Evolutionary conservation across 169 alveolate species (phyloP).

Genomic region (Toxoplasma gondii): DNA sequence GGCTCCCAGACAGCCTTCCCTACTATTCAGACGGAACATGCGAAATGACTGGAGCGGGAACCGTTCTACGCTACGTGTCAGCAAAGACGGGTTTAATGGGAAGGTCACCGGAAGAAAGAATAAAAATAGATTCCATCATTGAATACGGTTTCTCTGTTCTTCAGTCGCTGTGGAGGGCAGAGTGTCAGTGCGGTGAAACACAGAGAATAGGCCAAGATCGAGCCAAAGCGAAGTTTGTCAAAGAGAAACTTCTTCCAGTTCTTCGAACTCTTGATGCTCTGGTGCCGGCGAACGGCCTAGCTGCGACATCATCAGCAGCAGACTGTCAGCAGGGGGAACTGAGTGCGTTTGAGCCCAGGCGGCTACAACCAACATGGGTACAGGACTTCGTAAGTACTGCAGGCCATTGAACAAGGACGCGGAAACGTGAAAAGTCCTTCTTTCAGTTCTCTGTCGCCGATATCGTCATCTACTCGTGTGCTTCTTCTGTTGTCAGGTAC

Average conservation of each 20-base stretch:
- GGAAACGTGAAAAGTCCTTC: not conserved
- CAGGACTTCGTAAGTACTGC: not conserved
- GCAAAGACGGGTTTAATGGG: constrained; percentile 9
- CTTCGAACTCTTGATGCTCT: not conserved
- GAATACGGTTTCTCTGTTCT: constrained; percentile 8
- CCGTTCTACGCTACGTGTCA: constrained; percentile 9
- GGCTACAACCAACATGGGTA: not conserved
- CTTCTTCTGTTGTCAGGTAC: constrained; percentile 21
- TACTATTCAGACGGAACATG: constrained; percentile 26
- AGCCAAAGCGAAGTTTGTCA: constrained; percentile 12
- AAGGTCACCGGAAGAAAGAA: not conserved
- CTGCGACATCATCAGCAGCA: not conserved
- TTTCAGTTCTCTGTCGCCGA: constrained; percentile 39
- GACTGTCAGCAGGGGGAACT: not conserved
- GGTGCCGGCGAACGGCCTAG: not conserved
- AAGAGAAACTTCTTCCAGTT: not conserved
- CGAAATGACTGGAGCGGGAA: constrained; percentile 10
- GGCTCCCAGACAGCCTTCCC: constrained; percentile 10
- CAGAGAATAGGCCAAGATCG: constrained; percentile 11
- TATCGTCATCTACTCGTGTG: constrained; percentile 1
- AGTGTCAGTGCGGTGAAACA: constrained; percentile 14
- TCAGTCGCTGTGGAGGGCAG: constrained; percentile 29
- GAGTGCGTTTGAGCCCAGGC: not conserved
- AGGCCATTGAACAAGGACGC: not conserved
- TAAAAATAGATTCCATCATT: not conserved